phyloP scores from a whole-genome alignment of 805 yeast genomes.

The Aciculoconidium aculeatum region DNA sequence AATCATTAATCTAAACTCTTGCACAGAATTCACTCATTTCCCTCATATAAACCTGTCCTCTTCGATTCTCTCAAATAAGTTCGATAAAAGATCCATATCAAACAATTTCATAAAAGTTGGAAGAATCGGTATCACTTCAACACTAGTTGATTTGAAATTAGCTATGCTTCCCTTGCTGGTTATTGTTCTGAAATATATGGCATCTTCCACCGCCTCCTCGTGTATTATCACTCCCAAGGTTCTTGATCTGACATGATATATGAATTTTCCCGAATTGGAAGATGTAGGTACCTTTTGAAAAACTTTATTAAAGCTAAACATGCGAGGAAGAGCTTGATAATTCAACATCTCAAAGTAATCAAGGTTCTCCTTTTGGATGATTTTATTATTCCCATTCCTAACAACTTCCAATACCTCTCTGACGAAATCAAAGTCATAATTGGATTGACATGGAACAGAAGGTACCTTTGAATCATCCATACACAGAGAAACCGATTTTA shows the following conservation, averaged over 20 bases:
- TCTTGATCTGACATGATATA: neutral
- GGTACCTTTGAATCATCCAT: constrained; percentile 1
- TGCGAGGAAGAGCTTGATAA: too few species aligned
- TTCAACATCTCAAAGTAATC: constrained; percentile 2
- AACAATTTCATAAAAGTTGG: too few species aligned
- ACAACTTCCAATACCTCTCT: constrained; percentile 2
- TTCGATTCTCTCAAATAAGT: too few species aligned
- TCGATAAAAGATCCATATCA: too few species aligned
- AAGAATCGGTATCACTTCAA: too few species aligned
- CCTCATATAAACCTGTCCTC: too few species aligned
- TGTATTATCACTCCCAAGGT: constrained; percentile 1
- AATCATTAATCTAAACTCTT: too few species aligned
- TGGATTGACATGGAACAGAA: constrained; percentile 3
- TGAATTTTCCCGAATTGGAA: neutral
- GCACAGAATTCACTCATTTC: too few species aligned
- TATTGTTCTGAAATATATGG: neutral
- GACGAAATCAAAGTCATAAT: constrained; percentile 5
- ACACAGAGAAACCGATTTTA: constrained; percentile 3
- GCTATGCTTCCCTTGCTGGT: neutral
- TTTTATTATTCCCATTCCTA: too few species aligned
- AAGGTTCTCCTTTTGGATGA: too few species aligned
- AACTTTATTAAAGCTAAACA: too few species aligned
- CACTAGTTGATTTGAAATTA: constrained; percentile 2
- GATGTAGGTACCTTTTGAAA: too few species aligned
- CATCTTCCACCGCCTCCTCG: neutral